Evolutionary conservation across 2,329 filamentous ascomycete genomes (phyloP).

Genomic region (Colletotrichum cuscutae): DNA sequence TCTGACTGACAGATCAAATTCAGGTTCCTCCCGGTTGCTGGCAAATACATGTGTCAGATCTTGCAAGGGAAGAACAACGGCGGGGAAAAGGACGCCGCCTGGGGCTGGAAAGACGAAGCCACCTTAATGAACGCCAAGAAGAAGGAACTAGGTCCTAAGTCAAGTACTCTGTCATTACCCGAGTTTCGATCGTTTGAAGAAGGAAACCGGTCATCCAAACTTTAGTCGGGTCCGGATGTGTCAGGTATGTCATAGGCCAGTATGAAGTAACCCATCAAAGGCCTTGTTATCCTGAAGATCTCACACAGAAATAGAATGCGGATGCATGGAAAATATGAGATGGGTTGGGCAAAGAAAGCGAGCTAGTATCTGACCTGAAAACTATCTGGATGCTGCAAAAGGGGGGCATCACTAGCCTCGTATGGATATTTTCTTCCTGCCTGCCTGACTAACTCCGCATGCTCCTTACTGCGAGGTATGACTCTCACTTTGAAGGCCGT

Average conservation of each 20-base stretch:
- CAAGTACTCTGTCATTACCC: neutral
- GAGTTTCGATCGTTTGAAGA: neutral
- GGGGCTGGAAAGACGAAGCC: slow-evolving; percentile 7
- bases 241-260: no score
- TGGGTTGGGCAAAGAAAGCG: neutral
- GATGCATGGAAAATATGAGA: neutral
- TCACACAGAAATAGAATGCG: neutral
- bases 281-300: neutral
- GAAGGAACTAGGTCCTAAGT: neutral
- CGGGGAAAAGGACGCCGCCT: slow-evolving; percentile 2
- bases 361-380: neutral
- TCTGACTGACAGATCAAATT: neutral
- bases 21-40: slow-evolving; percentile 14
- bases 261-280: no score
- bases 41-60: slow-evolving; percentile 13
- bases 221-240: neutral
- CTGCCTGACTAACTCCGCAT: slow-evolving; percentile 15
- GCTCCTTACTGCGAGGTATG: slow-evolving; percentile 15
- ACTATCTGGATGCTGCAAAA: neutral
- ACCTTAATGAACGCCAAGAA: neutral
- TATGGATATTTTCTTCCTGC: slow-evolving; percentile 20
- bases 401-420: slow-evolving; percentile 12
- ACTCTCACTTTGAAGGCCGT: slow-evolving; percentile 22
- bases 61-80: slow-evolving; percentile 6
- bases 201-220: neutral